These are phyloP conservation scores for Aspergillus brunneoviolaceus DNA, from an alignment of 2,329 filamentous ascomycete genomes.

Conservation along the genomic window DNA sequence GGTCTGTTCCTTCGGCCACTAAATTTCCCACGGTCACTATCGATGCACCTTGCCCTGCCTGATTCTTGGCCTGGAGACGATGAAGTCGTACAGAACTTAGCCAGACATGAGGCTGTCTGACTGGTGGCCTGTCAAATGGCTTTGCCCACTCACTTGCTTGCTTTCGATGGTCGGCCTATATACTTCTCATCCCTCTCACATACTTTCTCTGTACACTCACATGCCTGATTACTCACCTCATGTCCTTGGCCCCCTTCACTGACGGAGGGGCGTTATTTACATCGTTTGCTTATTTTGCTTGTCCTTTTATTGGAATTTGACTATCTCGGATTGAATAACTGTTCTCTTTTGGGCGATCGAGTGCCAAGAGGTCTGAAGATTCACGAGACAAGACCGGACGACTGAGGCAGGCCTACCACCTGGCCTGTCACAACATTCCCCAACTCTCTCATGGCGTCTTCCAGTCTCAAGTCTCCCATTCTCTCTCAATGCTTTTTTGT, in stretches of 20 bases:
- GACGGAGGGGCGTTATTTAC: constrained; percentile 9
- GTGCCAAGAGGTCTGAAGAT: neutral
- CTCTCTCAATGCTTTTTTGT: constrained; percentile 31
- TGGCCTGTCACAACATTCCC: neutral
- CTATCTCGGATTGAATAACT: neutral
- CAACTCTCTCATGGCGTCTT: constrained; percentile 23
- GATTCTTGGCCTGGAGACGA: constrained; percentile 1
- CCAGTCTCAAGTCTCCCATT: constrained; percentile 24
- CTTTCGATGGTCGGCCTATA: constrained; percentile 1
- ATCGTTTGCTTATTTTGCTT: constrained; percentile 8
- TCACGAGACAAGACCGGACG: neutral
- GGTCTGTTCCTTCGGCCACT: constrained; percentile 2
- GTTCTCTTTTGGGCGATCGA: neutral
- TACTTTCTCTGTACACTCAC: constrained; percentile 10
- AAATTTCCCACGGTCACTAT: neutral
- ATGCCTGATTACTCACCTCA: neutral
- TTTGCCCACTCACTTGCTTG: neutral
- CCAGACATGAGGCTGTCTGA: neutral
- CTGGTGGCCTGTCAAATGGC: neutral
- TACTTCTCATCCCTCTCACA: neutral
- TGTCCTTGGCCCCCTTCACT: constrained; percentile 1
- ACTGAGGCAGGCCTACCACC: neutral
- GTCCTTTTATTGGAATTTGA: constrained; percentile 14
- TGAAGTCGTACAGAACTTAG: neutral
- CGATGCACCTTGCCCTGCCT: constrained; percentile 4